Conservation (phyloP, 2,329 filamentous ascomycete genomes). For the Mycosphaerella sp. region DNA sequence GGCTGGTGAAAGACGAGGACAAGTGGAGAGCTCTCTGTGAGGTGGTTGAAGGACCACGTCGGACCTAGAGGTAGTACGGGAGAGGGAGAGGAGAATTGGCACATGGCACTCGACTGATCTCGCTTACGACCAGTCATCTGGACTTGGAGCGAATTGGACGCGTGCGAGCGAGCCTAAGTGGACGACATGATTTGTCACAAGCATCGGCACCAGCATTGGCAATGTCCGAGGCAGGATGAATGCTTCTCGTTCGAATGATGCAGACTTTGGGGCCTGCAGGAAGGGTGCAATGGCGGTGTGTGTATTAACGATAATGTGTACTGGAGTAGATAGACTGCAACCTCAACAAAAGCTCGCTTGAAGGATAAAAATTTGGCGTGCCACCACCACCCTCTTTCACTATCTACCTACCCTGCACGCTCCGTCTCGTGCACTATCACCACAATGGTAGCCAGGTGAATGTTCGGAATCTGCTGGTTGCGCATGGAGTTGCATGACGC, state of each 20-base stretch:
- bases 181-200: neutral
- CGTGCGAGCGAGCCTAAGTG: neutral
- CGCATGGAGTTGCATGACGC: slow-evolving; percentile 1
- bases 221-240: neutral
- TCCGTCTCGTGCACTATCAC: neutral
- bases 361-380: no score
- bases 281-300: neutral
- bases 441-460: neutral
- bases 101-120: neutral
- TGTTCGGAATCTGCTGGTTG: neutral
- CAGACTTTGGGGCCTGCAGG: neutral
- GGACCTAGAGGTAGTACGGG: neutral
- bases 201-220: neutral
- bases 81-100: neutral
- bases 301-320: neutral
- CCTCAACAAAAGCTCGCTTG: neutral
- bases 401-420: neutral
- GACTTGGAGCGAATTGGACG: neutral
- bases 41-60: slow-evolving; percentile 30
- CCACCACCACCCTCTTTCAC: neutral
- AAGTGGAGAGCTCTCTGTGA: slow-evolving; percentile 41
- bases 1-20: slow-evolving; percentile 58
- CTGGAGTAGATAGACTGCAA: neutral
- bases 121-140: neutral
- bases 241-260: neutral